phyloP scores from a whole-genome alignment of 208 protist species.

The Leishmania martiniquensis region DNA sequence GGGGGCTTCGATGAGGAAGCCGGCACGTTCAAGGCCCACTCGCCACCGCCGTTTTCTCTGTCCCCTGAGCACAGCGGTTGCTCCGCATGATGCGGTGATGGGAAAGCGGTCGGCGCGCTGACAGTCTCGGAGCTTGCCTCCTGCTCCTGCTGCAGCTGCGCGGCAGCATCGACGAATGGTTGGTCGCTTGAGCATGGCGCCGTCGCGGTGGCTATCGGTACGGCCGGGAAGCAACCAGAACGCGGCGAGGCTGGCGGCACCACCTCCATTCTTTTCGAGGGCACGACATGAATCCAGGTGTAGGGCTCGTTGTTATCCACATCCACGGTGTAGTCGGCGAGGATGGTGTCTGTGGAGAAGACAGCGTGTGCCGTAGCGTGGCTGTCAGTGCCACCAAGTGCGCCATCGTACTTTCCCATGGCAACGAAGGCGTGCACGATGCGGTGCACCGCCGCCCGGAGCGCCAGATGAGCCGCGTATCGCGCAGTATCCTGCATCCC shows the following conservation, averaged over 20 bases:
- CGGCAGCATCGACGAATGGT: background rate
- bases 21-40: background rate
- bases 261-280: background rate
- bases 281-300: constrained; percentile 44
- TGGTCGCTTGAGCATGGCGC: background rate
- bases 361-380: constrained; percentile 6
- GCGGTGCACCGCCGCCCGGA: constrained; percentile 19
- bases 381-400: background rate
- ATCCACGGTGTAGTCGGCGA: constrained; percentile 67
- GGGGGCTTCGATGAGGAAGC: background rate
- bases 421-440: constrained; percentile 26
- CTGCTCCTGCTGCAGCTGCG: background rate
- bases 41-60: background rate
- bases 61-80: background rate
- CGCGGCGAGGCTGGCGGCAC: background rate
- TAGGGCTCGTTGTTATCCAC: constrained; percentile 64
- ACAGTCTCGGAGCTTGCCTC: background rate
- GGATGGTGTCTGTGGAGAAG: constrained; percentile 60
- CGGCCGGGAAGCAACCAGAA: background rate
- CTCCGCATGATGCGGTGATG: background rate
- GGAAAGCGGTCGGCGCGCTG: constrained; percentile 5
- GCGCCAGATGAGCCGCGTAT: constrained; percentile 13
- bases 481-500: constrained; percentile 43
- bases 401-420: constrained; percentile 14
- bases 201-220: background rate